Evolutionary conservation across 768 basidiomycete genomes (phyloP).

Genomic region (Lentinus brumalis): DNA sequence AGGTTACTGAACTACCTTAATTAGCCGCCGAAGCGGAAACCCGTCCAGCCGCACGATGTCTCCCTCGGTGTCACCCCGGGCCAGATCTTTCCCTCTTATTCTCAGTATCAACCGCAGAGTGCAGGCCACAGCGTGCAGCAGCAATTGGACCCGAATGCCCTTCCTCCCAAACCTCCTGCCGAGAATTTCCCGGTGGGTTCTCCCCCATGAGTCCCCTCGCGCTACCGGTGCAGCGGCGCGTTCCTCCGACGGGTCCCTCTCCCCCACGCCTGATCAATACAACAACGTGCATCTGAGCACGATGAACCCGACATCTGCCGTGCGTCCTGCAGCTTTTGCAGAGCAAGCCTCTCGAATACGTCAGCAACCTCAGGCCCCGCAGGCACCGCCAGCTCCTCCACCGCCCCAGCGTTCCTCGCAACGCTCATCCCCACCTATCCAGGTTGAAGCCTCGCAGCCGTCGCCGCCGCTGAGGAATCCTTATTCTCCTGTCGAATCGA

Average conservation of each 20-base stretch:
- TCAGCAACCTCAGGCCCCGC: background rate
- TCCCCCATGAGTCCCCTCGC: slow-evolving; percentile 7
- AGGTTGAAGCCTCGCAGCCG: background rate
- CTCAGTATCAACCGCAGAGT: slow-evolving; percentile 20
- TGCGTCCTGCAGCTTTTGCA: background rate
- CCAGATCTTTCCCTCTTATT: slow-evolving; percentile 32
- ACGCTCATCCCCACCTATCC: background rate
- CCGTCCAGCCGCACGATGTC: slow-evolving; percentile 6
- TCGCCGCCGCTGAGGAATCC: slow-evolving; percentile 12
- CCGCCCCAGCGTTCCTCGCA: background rate
- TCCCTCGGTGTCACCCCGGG: slow-evolving; percentile 34
- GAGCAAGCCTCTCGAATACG: slow-evolving; percentile 1
- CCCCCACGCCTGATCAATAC: slow-evolving; percentile 11
- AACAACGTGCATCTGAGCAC: slow-evolving; percentile 15
- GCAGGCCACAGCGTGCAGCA: slow-evolving; percentile 9
- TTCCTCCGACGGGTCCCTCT: slow-evolving; percentile 3
- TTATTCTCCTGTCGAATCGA: slow-evolving; percentile 4
- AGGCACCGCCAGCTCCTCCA: background rate
- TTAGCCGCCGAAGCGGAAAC: slow-evolving; percentile 14
- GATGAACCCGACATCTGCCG: background rate
- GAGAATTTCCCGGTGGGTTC: slow-evolving; percentile 9
- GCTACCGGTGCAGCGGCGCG: slow-evolving; percentile 15
- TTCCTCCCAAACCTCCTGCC: slow-evolving; percentile 12
- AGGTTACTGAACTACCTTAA: background rate
- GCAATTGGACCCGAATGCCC: slow-evolving; percentile 1